Evolutionary conservation across 75 land plant genomes (phyloP), one percentile per base, ranked within the genome.

Genomic region (Sequoiadendron giganteum): DNA sequence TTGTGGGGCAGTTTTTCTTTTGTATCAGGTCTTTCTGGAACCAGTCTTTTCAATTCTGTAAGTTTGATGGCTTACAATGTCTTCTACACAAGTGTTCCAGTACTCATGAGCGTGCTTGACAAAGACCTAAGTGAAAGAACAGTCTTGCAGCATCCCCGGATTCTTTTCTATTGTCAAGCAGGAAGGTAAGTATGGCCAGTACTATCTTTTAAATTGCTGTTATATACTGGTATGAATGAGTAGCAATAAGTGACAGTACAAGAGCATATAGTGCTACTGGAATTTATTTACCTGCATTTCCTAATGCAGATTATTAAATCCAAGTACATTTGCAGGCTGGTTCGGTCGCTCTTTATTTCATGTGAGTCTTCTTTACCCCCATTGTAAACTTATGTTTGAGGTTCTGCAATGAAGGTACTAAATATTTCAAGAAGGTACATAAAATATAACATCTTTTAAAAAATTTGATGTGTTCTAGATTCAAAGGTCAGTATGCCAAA

Each of bases 241-340:
- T 86, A 28, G 87, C 45, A 68, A 38, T 28, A 25, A 19, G n/a
- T 61, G 79, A 39, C 87, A 39, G 84, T 39, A 30, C 30, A n/a
- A 42, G 21, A 73, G 1, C 9, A 16, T 86, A 32, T 21, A 6
- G 45, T 39, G 40, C 81, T 28, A 21, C 7, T 30, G 72, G 18
- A 61, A 42, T 84, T 73, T 83, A 70, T 86, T 85, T 54, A 39
- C 14, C 18, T 70, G 70, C 21, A 36, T 38, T 72, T 73, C 3
- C 25, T 88, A 15, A 3, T 85, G 85, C 94, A 98, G 99, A 90
- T 91, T 97, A 85, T 84, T 98, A 70, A 98, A 98, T 89, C 99
- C 99, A 61, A 97, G 99, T 87, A 98, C 99, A 80, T 98, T 98
- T 97, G 99, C 99, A 85, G 97, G 99, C 80, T 98, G 99, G 99